Evolutionary conservation across 257 asterid species (phyloP).

Genomic region (Solanum megistacrolobum): DNA sequence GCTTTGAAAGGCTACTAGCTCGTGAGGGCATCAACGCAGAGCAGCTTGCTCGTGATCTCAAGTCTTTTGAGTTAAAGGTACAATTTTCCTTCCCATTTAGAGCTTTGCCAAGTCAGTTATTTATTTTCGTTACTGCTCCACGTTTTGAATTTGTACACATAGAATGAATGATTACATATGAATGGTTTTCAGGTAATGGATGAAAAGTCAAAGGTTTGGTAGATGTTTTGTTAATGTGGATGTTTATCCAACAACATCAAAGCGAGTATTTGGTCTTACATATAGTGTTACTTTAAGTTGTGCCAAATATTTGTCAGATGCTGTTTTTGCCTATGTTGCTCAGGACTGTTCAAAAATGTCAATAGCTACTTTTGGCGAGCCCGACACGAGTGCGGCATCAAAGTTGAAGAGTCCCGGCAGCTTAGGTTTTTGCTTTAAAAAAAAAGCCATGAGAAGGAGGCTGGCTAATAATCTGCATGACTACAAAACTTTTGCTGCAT

Average conservation of each 20-base stretch:
- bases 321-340: neutral
- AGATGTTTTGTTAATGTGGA: neutral
- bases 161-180: neutral
- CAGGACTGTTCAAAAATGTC: neutral
- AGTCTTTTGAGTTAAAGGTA: constrained; percentile 93
- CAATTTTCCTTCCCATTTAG: neutral
- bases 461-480: neutral
- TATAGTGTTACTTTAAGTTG: neutral
- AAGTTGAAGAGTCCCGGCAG: neutral
- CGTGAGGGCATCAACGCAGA: constrained; percentile 94
- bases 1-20: constrained; percentile 59
- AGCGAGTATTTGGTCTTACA: neutral
- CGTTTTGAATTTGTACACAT: neutral
- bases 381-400: neutral
- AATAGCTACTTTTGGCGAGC: neutral
- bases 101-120: neutral
- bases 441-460: neutral
- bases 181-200: neutral
- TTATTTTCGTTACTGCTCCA: neutral
- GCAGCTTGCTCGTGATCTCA: constrained; percentile 98
- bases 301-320: neutral
- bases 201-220: neutral
- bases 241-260: neutral
- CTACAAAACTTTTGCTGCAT: neutral
- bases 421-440: neutral